Conservation (phyloP, 306 rosid genomes). For the Prunus dulcis region DNA sequence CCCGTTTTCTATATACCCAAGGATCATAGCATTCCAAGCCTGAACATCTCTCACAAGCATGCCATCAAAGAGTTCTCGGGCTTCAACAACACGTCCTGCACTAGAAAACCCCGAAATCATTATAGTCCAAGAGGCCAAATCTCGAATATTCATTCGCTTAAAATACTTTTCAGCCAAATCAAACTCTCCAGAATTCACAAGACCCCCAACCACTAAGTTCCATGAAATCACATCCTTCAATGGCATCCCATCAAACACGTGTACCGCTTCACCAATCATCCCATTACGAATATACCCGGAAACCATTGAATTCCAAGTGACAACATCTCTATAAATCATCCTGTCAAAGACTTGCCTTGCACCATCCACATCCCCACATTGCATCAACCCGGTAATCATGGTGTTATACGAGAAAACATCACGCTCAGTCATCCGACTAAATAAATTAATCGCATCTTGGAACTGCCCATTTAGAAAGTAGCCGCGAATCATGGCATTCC, state of each 20-base stretch:
- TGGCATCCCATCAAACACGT: slow-evolving; percentile 37
- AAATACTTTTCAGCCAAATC: slow-evolving; percentile 43
- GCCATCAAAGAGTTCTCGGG: slow-evolving; percentile 36
- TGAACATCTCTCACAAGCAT: slow-evolving; percentile 41
- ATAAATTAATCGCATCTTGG: slow-evolving; percentile 24
- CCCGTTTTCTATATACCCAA: slow-evolving; percentile 41
- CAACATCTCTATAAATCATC: slow-evolving; percentile 42
- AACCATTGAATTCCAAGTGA: slow-evolving; percentile 55
- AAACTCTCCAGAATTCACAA: slow-evolving; percentile 34
- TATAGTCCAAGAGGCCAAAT: slow-evolving; percentile 53
- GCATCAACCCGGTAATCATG: slow-evolving; percentile 53
- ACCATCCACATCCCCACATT: slow-evolving; percentile 39
- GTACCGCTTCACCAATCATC: slow-evolving; percentile 33
- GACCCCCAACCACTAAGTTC: slow-evolving; percentile 54
- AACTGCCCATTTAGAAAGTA: slow-evolving; percentile 26
- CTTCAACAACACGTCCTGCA: slow-evolving; percentile 37
- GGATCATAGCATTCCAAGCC: slow-evolving; percentile 49
- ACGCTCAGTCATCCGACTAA: slow-evolving; percentile 33
- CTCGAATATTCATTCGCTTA: slow-evolving; percentile 25
- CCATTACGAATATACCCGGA: slow-evolving; percentile 44
- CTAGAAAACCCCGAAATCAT: slow-evolving; percentile 37
- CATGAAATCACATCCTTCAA: slow-evolving; percentile 49
- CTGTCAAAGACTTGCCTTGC: slow-evolving; percentile 32
- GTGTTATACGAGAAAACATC: slow-evolving; percentile 48
- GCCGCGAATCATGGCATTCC: slow-evolving; percentile 52